Conservation (phyloP, 495 filamentous ascomycete species). For the Durotheca rogersii region DNA sequence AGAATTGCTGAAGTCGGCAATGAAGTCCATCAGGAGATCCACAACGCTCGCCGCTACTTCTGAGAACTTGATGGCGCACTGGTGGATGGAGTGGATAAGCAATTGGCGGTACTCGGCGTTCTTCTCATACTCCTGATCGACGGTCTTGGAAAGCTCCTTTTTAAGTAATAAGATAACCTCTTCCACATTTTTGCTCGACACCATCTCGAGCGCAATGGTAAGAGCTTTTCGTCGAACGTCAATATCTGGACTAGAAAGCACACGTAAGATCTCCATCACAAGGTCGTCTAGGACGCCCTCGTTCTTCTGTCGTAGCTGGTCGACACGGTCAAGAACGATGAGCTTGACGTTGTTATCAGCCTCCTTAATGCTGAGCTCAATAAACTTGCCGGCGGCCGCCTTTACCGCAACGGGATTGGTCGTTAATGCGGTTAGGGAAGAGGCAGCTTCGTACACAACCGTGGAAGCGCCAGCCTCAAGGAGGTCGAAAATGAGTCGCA, state of each 20-base stretch:
- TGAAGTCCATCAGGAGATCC: constrained; percentile 98
- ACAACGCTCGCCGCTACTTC: constrained; percentile 97
- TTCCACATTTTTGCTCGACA: constrained; percentile 97
- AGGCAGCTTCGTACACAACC: constrained; percentile 98
- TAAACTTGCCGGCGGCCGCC: constrained; percentile 92
- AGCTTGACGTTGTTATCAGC: constrained; percentile 99
- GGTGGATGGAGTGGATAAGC: constrained; percentile 95
- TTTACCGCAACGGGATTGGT: constrained; percentile 98
- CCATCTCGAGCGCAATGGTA: constrained; percentile 91
- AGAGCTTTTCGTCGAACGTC: constrained; percentile 94
- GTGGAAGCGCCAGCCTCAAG: constrained; percentile 91
- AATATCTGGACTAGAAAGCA: constrained; percentile 94
- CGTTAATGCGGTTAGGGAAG: constrained; percentile 89
- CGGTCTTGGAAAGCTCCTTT: constrained; percentile 95
- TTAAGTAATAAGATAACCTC: constrained; percentile 95
- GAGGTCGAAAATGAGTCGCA: constrained; percentile 94
- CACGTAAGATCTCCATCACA: constrained; percentile 96
- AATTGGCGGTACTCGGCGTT: constrained; percentile 96
- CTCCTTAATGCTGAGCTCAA: constrained; percentile 94
- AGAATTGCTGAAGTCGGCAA: constrained; percentile 95
- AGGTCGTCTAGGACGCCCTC: constrained; percentile 92
- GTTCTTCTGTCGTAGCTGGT: constrained; percentile 87
- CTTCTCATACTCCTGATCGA: constrained; percentile 99
- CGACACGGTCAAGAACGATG: constrained; percentile 92
- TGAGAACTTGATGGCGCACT: constrained; percentile 97